Evolutionary conservation across 768 basidiomycete genomes (phyloP), one percentile per base, ranked within the genome.

Genomic region (Dentipellis sp.): DNA sequence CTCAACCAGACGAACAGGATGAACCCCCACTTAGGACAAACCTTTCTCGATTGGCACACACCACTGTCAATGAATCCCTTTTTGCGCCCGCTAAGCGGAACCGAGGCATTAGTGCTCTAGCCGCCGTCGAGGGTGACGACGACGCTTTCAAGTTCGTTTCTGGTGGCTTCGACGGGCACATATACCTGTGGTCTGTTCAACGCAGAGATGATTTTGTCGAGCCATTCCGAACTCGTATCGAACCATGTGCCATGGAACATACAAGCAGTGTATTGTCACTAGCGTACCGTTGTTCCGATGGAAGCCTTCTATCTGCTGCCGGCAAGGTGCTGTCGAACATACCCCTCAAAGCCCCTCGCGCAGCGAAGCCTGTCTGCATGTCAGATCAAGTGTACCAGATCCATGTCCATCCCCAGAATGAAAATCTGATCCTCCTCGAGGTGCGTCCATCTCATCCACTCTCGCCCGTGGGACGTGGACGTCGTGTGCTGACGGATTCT

Each of bases 101-200:
- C 22, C 48, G 65, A 60, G 74, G 75, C 49, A 68, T 79, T 34
- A 75, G 67, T 54, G 72, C 75, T 65, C 73, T 80, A 59, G 71
- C 75, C 56, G 66, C 74, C 45, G 66, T 71, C 55, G 57, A 54
- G 57, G 66, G 63, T 59, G 61, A 64, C 56, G 29, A 50, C 14
- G 48, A 22, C 29, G 19, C 14, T 8, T 56, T 68, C 63, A 67
- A 63, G 62, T 80, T 81, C 65, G 69, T 79, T 55, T 74, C 78
- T 37, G 78, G 77, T 53, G 78, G 75, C 29, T 69, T 74, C 61
- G 77, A 80, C 66, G 74, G 75, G 63, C 64, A 63, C 47, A 65
- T 78, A 40, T 67, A 71, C 58, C 60, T 74, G 52, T 78, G 78
- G 75, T 69, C 64, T 47, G 60, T 67, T 36, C 59, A 56, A 46